Conservation (phyloP, 2,329 filamentous ascomycete genomes). For the Pseudocercospora fuligena region DNA sequence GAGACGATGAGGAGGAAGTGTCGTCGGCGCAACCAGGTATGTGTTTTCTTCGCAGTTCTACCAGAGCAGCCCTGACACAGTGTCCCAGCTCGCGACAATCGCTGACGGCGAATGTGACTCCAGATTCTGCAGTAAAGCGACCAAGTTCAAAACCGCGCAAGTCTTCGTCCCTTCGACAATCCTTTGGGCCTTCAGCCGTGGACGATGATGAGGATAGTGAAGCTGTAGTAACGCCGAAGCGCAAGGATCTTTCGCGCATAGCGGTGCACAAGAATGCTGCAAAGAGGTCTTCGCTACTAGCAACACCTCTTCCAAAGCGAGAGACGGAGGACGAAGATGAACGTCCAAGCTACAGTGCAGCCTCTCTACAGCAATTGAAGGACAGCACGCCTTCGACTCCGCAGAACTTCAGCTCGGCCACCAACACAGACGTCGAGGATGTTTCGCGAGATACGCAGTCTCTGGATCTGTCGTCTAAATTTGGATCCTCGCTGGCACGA, state of each 20-base stretch:
- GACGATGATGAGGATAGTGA: slow-evolving; percentile 59
- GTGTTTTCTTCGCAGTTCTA: slow-evolving; percentile 5
- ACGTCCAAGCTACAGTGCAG: slow-evolving; percentile 80
- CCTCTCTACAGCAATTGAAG: slow-evolving; percentile 83
- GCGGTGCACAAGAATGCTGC: slow-evolving; percentile 70
- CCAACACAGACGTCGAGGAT: slow-evolving; percentile 45
- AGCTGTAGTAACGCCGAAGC: slow-evolving; percentile 65
- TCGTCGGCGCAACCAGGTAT: slow-evolving; percentile 32
- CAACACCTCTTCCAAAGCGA: slow-evolving; percentile 53
- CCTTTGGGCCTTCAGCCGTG: slow-evolving; percentile 69
- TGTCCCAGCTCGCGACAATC: slow-evolving; percentile 29
- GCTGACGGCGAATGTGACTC: slow-evolving; percentile 46
- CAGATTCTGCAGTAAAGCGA: slow-evolving; percentile 59
- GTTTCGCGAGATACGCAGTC: slow-evolving; percentile 52
- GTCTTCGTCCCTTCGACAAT: slow-evolving; percentile 75
- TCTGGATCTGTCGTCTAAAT: slow-evolving; percentile 56
- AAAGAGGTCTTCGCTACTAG: slow-evolving; percentile 55
- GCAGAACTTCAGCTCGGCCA: slow-evolving; percentile 56
- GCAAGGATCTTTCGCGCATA: slow-evolving; percentile 65
- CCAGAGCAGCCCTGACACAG: slow-evolving; percentile 29
- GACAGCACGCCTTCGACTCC: slow-evolving; percentile 85
- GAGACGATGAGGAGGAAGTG: slow-evolving; percentile 65
- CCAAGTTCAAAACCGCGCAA: slow-evolving; percentile 64
- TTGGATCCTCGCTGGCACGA: slow-evolving; percentile 57
- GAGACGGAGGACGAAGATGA: slow-evolving; percentile 66